Conservation (phyloP, 2,329 filamentous ascomycete species). For the Exophiala mesophila region DNA sequence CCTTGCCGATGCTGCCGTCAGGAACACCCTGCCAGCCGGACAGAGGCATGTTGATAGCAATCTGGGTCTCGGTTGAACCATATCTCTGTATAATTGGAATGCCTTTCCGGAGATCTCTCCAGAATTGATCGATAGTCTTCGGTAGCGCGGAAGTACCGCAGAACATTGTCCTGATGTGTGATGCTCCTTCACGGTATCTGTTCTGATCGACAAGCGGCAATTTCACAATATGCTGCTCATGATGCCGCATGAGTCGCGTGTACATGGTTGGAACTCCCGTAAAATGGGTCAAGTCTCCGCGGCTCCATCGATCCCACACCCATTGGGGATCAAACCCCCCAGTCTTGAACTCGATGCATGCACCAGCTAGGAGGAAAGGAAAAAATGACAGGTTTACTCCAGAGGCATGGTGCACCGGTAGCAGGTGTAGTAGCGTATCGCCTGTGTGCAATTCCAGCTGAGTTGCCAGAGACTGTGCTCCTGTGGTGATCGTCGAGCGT, state of each 20-base stretch:
- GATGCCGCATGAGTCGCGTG: slow-evolving; percentile 35
- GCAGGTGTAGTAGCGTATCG: slow-evolving; percentile 17
- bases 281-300: slow-evolving; percentile 32
- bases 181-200: background rate
- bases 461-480: background rate
- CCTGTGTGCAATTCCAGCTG: background rate
- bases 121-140: slow-evolving; percentile 46
- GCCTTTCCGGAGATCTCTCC: slow-evolving; percentile 38
- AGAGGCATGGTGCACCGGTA: slow-evolving; percentile 31
- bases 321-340: slow-evolving; percentile 32
- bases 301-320: slow-evolving; percentile 35
- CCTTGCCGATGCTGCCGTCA: slow-evolving; percentile 28
- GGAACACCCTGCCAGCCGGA: slow-evolving; percentile 25
- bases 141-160: slow-evolving; percentile 30
- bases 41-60: slow-evolving; percentile 38
- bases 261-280: slow-evolving; percentile 38
- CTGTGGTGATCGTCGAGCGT: background rate
- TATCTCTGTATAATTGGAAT: slow-evolving; percentile 39
- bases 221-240: background rate
- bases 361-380: slow-evolving; percentile 35
- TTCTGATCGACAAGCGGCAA: background rate
- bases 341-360: slow-evolving; percentile 38
- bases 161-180: slow-evolving; percentile 20
- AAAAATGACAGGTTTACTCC: slow-evolving; percentile 29
- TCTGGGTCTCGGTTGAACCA: slow-evolving; percentile 41